Evolutionary conservation across 140 eudicot genomes (phyloP), one percentile per base, ranked within the genome.

Genomic region (Oenanthe javanica): DNA sequence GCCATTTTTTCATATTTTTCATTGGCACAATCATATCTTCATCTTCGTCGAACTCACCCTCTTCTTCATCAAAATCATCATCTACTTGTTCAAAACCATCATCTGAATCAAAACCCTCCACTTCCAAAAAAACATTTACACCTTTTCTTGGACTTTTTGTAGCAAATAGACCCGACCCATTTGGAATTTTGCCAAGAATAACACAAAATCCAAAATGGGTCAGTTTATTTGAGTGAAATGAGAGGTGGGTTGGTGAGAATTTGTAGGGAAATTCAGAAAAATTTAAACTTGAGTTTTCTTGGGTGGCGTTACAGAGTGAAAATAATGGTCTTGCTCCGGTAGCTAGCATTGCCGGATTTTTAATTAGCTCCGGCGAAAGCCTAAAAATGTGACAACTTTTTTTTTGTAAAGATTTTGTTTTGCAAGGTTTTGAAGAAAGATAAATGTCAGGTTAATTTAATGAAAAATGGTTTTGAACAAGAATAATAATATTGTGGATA

Each of bases 1-100:
- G 75, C 97, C 96, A 94, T 52, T 84, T 55, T 80, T 86, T 89
- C 94, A 92, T 87, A 79, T 88, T 83, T 75, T 77, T 73, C 77
- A 88, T 77, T 8, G 97, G 97, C 81, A 92, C 80, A 81, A 84
- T 25, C 42, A 84, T 72, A 14, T 89, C 98, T 19, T 85, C 92
- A 1, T 91, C 97, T 0, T 87, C 93, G 0, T 87, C 97, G 1
- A 79, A 86, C 0, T 66, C 88, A 7, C 77, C 83, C 0, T 77
- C 91, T 3, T 79, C 85, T 4, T 73, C 84, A 3, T 88, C 88
- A 19, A 64, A 48, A 0, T 67, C 88, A 5, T 78, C 84, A 0
- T 77, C 91, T 0, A 72, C 82, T 2, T 74, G 83, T 2, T 88
- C 88, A 16, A 66, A 49, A 0, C 59, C 88, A 5, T 75, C 83